Evolutionary conservation across 495 filamentous ascomycete species (phyloP).

Genomic region (Penicillium cosmopolitanum): DNA sequence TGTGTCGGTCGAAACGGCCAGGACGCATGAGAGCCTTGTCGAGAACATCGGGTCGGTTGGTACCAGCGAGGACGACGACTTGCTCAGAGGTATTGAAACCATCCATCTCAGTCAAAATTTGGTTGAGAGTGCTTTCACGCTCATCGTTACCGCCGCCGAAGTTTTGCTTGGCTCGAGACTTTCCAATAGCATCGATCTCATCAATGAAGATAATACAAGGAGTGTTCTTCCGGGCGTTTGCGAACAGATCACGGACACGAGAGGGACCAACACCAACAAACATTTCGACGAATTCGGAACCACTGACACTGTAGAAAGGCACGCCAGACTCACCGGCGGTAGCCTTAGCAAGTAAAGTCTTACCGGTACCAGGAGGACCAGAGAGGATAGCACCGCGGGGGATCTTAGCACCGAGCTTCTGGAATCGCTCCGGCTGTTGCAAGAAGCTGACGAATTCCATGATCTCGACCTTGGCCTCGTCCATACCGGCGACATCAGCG

Average conservation of each 20-base stretch:
- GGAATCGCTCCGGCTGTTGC: slow-evolving; percentile 84
- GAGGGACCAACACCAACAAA: slow-evolving; percentile 98
- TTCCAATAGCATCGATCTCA: slow-evolving; percentile 97
- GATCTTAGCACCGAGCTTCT: slow-evolving; percentile 95
- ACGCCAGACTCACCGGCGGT: slow-evolving; percentile 97
- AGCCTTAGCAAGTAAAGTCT: slow-evolving; percentile 94
- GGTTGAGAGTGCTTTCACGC: slow-evolving; percentile 93
- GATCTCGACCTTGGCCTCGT: slow-evolving; percentile 96
- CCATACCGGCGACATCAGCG: slow-evolving; percentile 96
- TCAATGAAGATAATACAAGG: slow-evolving; percentile 99
- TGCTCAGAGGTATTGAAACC: slow-evolving; percentile 98
- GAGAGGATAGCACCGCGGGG: slow-evolving; percentile 95
- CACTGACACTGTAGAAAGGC: slow-evolving; percentile 97
- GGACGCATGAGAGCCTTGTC: slow-evolving; percentile 96
- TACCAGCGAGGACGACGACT: slow-evolving; percentile 97
- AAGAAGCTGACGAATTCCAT: slow-evolving; percentile 99
- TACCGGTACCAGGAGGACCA: slow-evolving; percentile 96
- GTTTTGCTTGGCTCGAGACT: slow-evolving; percentile 75
- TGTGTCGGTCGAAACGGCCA: slow-evolving; percentile 95
- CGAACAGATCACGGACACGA: slow-evolving; percentile 91
- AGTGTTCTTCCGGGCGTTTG: slow-evolving; percentile 90
- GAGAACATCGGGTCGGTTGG: slow-evolving; percentile 90
- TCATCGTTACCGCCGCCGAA: slow-evolving; percentile 93
- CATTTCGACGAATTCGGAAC: slow-evolving; percentile 99
- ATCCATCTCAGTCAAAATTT: slow-evolving; percentile 99